Evolutionary conservation across 78 protist species (phyloP).

Genomic region (Dictyostelium purpureum): DNA sequence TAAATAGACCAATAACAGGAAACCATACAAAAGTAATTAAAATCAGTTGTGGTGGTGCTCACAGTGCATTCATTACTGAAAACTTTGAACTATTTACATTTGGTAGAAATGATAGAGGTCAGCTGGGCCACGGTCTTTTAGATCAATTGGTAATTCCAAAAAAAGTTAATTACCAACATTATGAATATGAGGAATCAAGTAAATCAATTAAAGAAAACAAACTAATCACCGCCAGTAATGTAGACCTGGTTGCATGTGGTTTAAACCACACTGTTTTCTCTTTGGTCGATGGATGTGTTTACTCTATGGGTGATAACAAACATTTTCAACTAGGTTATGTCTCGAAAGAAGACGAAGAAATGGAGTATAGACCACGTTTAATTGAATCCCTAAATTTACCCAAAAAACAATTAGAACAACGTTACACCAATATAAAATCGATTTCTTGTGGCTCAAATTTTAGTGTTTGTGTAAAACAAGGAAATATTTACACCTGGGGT

Average conservation of each 20-base stretch:
- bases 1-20: background rate
- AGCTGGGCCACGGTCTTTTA: slow-evolving; percentile 18
- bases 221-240: background rate
- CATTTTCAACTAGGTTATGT: background rate
- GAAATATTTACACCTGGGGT: slow-evolving; percentile 31
- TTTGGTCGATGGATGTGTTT: slow-evolving; percentile 14
- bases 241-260: slow-evolving; percentile 66
- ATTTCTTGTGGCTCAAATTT: slow-evolving; percentile 21
- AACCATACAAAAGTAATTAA: background rate
- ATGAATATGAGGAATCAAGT: background rate
- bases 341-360: background rate
- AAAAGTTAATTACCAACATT: background rate
- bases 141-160: background rate
- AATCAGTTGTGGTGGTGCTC: slow-evolving; percentile 27
- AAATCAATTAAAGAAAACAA: background rate
- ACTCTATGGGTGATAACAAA: slow-evolving; percentile 29
- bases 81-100: slow-evolving; percentile 37
- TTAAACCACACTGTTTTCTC: slow-evolving; percentile 38
- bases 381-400: background rate
- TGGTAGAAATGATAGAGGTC: slow-evolving; percentile 74
- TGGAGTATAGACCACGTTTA: background rate
- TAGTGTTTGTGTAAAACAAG: background rate
- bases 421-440: slow-evolving; percentile 23
- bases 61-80: slow-evolving; percentile 56
- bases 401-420: background rate